Evolutionary conservation across 148 eudicot genomes (phyloP), one percentile per base, ranked within the genome.

Genomic region (Chenopodium quinoa): DNA sequence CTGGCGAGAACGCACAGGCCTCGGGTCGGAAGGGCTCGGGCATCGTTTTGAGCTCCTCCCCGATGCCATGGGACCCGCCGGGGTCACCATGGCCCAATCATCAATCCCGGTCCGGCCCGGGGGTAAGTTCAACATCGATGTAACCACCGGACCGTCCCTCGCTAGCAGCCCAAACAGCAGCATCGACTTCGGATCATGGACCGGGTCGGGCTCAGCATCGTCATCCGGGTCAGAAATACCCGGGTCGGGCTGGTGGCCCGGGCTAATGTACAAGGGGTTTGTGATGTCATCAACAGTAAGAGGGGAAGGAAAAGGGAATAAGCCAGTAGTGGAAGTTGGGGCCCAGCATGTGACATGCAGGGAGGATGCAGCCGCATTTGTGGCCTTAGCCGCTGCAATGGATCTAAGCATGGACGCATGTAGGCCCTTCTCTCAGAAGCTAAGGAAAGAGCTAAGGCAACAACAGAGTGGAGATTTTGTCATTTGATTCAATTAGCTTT

Each of bases 231-330:
- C 97, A 7, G 87, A 82, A 16, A 27, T 80, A 50, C 40, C 82
- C 0, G 84, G 75, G 58, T 1, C 37, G 78, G 85, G 84, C 9
- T 87, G 86, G 77, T 91, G 94, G 92, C 91, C 90, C 6, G 91
- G 91, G 71, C 71, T 88, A 9, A 66, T 90, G 89, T 93, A 92
- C 79, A 76, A 84, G 31, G 98, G 98, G 32, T 95, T 95, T 73
- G 97, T 95, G 84, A 95, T 93, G 97, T 95, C 98, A 4, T 89
- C 97, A 7, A 93, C 96, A n/a, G 90, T 95, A 78, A 92, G 83
- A 40, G 91, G 92, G 1, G 89, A 86, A 20, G 88, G 90, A 32
- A 87, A 82, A 64, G 67, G 76, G 40, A 84, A 83, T 31, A 84
- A 81, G 83, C 95, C 95, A 32, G 87, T 78, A 80, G 94, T 91